Evolutionary conservation across 2,329 filamentous ascomycete genomes (phyloP).

Genomic region (Talaromyces sp.): DNA sequence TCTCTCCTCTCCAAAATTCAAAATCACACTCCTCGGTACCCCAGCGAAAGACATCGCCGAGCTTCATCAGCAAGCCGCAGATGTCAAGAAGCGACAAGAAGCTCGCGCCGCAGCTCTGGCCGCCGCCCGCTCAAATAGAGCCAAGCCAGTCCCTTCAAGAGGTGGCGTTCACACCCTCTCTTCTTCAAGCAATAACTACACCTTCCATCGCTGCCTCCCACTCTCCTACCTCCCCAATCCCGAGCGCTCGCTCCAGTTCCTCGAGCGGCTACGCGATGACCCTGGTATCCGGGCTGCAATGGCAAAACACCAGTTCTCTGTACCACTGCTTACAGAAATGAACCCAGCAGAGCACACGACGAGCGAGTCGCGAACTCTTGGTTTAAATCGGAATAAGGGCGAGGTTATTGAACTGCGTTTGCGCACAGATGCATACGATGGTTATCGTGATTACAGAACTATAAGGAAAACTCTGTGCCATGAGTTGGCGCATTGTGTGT

Average conservation of each 20-base stretch:
- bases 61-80: conserved; percentile 42
- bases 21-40: conserved; percentile 52
- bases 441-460: conserved; percentile 88
- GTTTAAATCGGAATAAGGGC: conserved; percentile 83
- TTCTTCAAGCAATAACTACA: conserved; percentile 68
- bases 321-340: conserved; percentile 92
- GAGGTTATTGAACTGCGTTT: conserved; percentile 89
- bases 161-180: conserved; percentile 35
- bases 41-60: conserved; percentile 45
- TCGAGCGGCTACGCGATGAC: conserved; percentile 77
- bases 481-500: conserved; percentile 91
- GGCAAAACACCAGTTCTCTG: conserved; percentile 80
- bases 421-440: conserved; percentile 91
- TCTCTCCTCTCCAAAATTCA: conserved; percentile 42
- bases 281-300: conserved; percentile 83
- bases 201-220: conserved; percentile 76
- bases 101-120: conserved; percentile 32
- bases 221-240: conserved; percentile 77
- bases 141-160: conserved; percentile 8
- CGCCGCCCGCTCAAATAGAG: conserved; percentile 20
- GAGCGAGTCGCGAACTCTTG: conserved; percentile 78
- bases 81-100: conserved; percentile 30
- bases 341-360: conserved; percentile 82
- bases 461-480: conserved; percentile 93
- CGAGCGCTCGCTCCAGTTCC: conserved; percentile 68